Conservation (phyloP, 306 rosid genomes). For the Cucurbita maxima region DNA sequence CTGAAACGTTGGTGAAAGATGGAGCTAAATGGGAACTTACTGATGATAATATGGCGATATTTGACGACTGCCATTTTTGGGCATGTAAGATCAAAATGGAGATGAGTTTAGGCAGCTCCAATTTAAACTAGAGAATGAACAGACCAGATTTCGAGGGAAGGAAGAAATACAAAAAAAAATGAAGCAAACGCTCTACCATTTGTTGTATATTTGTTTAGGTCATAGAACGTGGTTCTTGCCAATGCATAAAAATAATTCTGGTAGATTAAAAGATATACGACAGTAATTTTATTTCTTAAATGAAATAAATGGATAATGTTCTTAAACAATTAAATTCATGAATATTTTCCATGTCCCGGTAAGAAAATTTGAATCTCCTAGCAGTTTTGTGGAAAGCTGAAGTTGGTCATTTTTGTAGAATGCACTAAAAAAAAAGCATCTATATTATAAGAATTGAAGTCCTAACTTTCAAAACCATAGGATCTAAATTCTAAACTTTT, state of each 20-base stretch:
- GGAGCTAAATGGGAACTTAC: not conserved
- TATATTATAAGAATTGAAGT: no score
- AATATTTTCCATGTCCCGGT: no score
- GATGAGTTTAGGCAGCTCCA: not conserved
- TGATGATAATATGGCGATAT: not conserved
- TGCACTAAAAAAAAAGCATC: not conserved
- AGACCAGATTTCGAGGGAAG: no score
- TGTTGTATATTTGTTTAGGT: not conserved
- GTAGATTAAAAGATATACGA: no score
- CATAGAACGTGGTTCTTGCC: no score
- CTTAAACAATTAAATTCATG: no score
- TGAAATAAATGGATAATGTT: not conserved
- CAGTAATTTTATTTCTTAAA: no score
- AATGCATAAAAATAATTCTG: no score
- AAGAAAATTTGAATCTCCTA: no score
- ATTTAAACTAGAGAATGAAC: not conserved
- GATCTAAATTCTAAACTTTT: no score
- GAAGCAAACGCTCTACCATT: conserved; percentile 21
- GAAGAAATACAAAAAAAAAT: not conserved
- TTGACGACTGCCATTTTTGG: not conserved
- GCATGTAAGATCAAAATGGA: not conserved
- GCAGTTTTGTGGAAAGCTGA: no score
- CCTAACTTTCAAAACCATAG: no score
- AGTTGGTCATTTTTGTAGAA: not conserved
- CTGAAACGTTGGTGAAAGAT: conserved; percentile 1